Evolutionary conservation across 73 alveolate genomes (phyloP).

Genomic region (Stentor coeruleus): DNA sequence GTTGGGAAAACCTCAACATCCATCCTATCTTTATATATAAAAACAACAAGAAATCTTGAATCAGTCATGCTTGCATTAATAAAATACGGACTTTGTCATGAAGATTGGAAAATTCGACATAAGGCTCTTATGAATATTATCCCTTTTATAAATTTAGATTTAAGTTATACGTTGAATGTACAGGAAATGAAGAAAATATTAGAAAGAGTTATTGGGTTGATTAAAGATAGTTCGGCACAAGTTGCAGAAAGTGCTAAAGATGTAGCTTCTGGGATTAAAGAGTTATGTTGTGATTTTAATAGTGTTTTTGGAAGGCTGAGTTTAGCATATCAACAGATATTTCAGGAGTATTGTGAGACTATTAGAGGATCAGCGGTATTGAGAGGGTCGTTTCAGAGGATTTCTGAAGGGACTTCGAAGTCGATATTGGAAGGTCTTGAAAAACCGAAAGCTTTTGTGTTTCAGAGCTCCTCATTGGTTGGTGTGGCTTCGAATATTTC

Average conservation of each 20-base stretch:
- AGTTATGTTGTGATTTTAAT: background rate
- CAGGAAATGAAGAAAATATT: conserved; percentile 24
- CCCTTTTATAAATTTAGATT: conserved; percentile 15
- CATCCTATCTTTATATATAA: background rate
- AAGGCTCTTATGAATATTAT: background rate
- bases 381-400: background rate
- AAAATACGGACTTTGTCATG: background rate
- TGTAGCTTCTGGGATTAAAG: conserved; percentile 23
- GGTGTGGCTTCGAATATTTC: background rate
- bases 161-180: background rate
- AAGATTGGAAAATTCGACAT: conserved; percentile 6
- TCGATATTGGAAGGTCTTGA: background rate
- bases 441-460: background rate
- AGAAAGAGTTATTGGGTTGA: background rate
- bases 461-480: conserved; percentile 10
- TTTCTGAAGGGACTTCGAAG: background rate
- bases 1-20: conserved; percentile 18
- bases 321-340: background rate
- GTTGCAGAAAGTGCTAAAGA: conserved; percentile 27
- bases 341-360: background rate
- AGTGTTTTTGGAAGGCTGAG: conserved; percentile 3
- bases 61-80: background rate
- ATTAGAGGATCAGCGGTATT: background rate
- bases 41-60: conserved; percentile 22
- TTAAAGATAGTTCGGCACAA: background rate